These are phyloP conservation scores for Apiotrichum mycotoxinovorans DNA, from an alignment of 1,284 basidiomycete species.

Conservation along the genomic window DNA sequence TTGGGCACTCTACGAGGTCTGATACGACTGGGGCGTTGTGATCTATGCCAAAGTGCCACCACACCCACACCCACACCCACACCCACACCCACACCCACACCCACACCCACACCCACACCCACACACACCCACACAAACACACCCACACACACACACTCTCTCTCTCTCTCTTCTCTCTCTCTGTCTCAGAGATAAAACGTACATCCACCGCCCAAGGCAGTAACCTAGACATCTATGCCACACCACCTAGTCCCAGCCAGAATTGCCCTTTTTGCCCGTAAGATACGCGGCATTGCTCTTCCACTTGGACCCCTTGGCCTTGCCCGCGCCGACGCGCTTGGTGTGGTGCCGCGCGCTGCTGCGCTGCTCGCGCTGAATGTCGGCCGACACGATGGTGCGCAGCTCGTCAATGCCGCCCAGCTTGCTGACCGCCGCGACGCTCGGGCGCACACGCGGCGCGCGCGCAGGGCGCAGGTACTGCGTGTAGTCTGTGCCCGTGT, in stretches of 20 bases:
- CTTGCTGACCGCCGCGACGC: conserved; percentile 13
- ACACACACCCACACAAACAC: too few species aligned
- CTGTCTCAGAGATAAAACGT: not conserved
- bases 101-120: too few species aligned
- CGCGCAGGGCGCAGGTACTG: conserved; percentile 30
- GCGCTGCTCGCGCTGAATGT: conserved; percentile 63
- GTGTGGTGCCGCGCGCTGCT: conserved; percentile 70
- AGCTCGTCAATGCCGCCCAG: conserved; percentile 33
- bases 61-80: too few species aligned
- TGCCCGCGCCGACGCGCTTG: conserved; percentile 58
- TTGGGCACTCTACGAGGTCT: too few species aligned
- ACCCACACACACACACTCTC: too few species aligned
- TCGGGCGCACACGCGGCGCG: conserved; percentile 9
- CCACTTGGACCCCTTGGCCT: conserved; percentile 74
- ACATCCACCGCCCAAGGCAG: not conserved
- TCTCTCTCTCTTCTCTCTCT: too few species aligned
- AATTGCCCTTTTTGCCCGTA: conserved; percentile 54
- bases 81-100: too few species aligned
- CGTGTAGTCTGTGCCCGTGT: conserved; percentile 40
- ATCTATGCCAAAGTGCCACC: too few species aligned
- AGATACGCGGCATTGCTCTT: conserved; percentile 69
- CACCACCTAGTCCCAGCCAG: conserved; percentile 1
- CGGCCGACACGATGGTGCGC: conserved; percentile 61
- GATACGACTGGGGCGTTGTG: too few species aligned
- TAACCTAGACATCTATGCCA: not conserved